Base-by-base conservation (phyloP, 2,329 filamentous ascomycete species). In the Xylariaceae sp. region DNA sequence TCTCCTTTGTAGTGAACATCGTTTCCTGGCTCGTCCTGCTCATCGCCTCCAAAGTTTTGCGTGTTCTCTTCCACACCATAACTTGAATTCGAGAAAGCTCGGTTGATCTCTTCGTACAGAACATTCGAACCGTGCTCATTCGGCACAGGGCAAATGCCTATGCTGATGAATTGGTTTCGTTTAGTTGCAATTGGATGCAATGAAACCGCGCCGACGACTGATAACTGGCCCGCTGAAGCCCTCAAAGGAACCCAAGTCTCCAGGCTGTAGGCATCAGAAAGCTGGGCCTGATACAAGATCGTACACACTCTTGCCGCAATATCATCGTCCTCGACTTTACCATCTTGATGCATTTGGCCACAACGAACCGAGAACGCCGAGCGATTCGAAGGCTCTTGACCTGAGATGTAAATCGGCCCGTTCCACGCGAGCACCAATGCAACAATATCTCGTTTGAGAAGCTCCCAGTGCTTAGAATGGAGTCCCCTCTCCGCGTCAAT, bases 41-140 rank as follows among this genome's bases (percentile, higher is more conserved):
- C 63, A 36, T 70, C 61, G 44, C 67, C 69, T 15, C 76, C 72
- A 3, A 63, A 61, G 29, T 70, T 70, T 37, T 70, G 68, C 5
- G 67, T 63, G 1, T 80, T 76, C 18, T 86, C 83, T 3, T 75
- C 69, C 0, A 75, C 70, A 0, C 90, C 89, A 71, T 97, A 99
- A 54, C 77, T 82, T 0, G 94, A 97, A 39, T 80, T 78, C 4
- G 76, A 71, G 67, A 97, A 96, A 1, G 91, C 65, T 19, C 77
- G 79, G 67, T 97, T 97, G 54, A 96, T 76, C 54, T 87, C 84
- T 49, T 88, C 83, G 61, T 88, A 95, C 0, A 97, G 69, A 6
- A 87, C 70, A 54, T 86, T 87, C 2, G 81, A 77, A 0, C 79
- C 79, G 45, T 74, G 71, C 3, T 78, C 74, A 21, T 80, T 72